Percentiles rank a stretch among this genome's conserved stretches.
Evolutionary conservation across 1,284 basidiomycete genomes (phyloP).

Genomic region (Trichosporon sp.): DNA sequence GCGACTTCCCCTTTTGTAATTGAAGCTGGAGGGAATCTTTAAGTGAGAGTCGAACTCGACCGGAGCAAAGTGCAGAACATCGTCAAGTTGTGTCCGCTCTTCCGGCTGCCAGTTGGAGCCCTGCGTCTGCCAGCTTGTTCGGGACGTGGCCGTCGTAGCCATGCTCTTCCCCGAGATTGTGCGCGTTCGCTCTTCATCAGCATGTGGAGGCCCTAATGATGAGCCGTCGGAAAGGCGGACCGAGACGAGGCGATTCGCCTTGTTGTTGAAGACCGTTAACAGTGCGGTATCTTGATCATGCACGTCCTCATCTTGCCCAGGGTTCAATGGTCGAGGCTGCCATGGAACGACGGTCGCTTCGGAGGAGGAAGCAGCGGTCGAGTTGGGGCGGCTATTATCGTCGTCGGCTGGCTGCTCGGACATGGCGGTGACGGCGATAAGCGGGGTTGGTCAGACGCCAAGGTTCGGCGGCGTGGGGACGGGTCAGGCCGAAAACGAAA

Average conservation of each 20-base stretch:
- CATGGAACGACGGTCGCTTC: background rate
- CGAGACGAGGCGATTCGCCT: background rate
- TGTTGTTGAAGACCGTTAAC: background rate
- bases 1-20: background rate
- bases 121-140: slow-evolving; percentile 1
- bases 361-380: background rate
- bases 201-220: background rate
- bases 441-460: background rate
- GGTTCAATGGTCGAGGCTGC: background rate
- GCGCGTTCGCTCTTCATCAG: background rate
- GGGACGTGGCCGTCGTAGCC: background rate
- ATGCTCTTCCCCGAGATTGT: background rate
- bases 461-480: background rate
- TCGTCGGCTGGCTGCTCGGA: background rate
- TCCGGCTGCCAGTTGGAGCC: background rate
- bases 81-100: background rate
- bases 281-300: background rate
- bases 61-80: background rate
- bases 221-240: background rate
- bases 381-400: background rate
- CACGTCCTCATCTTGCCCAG: background rate
- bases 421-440: background rate
- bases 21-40: background rate
- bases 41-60: background rate
- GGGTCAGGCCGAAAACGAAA: background rate